Conservation (phyloP, 2,329 filamentous ascomycete species). For the Alternaria conjuncta region DNA sequence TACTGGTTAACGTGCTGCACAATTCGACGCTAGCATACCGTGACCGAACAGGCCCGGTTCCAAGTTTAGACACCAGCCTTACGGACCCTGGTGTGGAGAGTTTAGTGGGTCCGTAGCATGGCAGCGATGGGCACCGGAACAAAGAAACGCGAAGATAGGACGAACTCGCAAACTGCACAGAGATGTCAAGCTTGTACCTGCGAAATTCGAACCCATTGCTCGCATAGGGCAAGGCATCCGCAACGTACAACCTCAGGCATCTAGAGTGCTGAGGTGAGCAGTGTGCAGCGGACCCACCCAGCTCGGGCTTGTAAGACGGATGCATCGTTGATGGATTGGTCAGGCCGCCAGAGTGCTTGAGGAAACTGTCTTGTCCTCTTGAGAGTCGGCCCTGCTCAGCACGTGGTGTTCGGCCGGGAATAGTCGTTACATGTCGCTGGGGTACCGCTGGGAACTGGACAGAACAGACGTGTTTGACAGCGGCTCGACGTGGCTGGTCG, state of each 20-base stretch:
- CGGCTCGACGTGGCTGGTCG: slow-evolving; percentile 7
- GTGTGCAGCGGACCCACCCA: slow-evolving; percentile 1
- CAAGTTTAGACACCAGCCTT: slow-evolving; percentile 10
- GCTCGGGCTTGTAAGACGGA: slow-evolving; percentile 8
- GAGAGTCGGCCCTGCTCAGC: not conserved
- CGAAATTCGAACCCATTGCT: not conserved
- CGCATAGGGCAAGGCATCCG: slow-evolving; percentile 9
- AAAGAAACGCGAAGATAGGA: slow-evolving; percentile 2
- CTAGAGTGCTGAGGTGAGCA: slow-evolving; percentile 17
- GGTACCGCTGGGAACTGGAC: not conserved
- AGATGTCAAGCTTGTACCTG: not conserved
- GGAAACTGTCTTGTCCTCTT: slow-evolving; percentile 4
- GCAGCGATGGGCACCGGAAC: not conserved
- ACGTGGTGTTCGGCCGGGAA: slow-evolving; percentile 11
- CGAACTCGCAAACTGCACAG: not conserved
- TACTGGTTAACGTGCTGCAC: not conserved
- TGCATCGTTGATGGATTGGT: not conserved
- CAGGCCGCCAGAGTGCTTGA: not conserved
- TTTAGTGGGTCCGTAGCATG: not conserved
- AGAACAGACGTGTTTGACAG: not conserved
- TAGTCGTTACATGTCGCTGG: not conserved
- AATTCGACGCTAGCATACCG: not conserved
- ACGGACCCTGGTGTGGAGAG: slow-evolving; percentile 11
- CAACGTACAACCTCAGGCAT: slow-evolving; percentile 10
- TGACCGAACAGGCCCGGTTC: not conserved